These are phyloP conservation scores for Coffea humblotiana DNA, from an alignment of 305 asterid species.

Conservation along the genomic window DNA sequence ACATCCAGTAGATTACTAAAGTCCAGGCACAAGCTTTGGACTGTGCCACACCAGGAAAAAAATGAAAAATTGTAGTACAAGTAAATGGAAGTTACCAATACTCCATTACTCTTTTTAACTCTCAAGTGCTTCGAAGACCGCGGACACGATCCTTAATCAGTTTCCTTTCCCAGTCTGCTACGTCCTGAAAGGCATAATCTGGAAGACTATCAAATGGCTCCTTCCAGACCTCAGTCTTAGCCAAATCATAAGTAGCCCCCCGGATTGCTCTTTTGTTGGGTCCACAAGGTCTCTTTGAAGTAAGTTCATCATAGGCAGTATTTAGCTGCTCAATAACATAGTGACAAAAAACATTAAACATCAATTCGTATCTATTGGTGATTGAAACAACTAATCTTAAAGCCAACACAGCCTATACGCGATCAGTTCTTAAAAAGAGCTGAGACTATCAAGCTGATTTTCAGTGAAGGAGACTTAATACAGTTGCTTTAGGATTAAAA, in stretches of 20 bases:
- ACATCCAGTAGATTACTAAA: neutral
- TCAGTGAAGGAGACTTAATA: neutral
- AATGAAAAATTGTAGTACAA: neutral
- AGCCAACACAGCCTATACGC: neutral
- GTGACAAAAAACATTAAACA: neutral
- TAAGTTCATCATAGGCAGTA: conserved; percentile 56
- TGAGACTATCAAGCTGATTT: neutral
- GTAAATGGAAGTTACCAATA: neutral
- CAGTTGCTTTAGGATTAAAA: neutral
- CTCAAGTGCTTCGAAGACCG: conserved; percentile 53
- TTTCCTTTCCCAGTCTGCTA: conserved; percentile 83
- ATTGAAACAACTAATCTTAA: neutral
- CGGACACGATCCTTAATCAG: conserved; percentile 72
- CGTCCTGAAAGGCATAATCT: conserved; percentile 59
- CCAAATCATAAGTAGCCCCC: conserved; percentile 86
- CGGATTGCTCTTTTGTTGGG: conserved; percentile 76
- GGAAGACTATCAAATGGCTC: conserved; percentile 80
- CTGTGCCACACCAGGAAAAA: neutral
- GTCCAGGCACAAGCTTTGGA: neutral
- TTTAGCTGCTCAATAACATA: conserved; percentile 50
- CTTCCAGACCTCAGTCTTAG: conserved; percentile 68
- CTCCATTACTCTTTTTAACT: neutral
- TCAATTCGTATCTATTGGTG: neutral
- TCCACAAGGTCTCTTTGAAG: conserved; percentile 86
- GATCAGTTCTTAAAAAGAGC: neutral